These are phyloP conservation scores for Sclerotiophoma versabilis DNA, from an alignment of 2,329 filamentous ascomycete genomes.

Conservation along the genomic window DNA sequence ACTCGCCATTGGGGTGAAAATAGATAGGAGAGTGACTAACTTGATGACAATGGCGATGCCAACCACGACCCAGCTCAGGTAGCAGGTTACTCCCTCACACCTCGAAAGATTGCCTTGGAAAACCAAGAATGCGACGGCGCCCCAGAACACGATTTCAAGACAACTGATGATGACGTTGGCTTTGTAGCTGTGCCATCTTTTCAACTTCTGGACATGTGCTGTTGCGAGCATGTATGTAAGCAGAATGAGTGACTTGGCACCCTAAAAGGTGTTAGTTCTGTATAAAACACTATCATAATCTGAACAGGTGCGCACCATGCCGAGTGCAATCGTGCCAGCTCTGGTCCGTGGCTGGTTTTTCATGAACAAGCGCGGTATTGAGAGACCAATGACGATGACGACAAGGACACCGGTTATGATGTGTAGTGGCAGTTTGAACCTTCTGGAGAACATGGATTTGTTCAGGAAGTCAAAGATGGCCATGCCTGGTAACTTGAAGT, in stretches of 20 bases:
- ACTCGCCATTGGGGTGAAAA: no score
- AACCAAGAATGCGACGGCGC: conserved; percentile 43
- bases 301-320: conserved; percentile 23
- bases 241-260: conserved; percentile 53
- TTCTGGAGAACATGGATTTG: conserved; percentile 36
- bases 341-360: conserved; percentile 31
- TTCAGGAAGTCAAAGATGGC: conserved; percentile 21
- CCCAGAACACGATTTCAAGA: conserved; percentile 55
- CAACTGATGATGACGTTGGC: conserved; percentile 52
- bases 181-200: conserved; percentile 51
- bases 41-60: conserved; percentile 21
- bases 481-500: conserved; percentile 3
- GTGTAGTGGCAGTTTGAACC: conserved; percentile 26
- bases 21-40: conserved; percentile 2
- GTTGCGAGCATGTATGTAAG: conserved; percentile 53
- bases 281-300: background rate
- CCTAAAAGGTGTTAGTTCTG: conserved; percentile 11
- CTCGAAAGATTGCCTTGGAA: conserved; percentile 26
- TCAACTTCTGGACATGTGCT: conserved; percentile 43
- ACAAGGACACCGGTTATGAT: conserved; percentile 23
- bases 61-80: conserved; percentile 31
- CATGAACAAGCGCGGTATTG: conserved; percentile 28
- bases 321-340: conserved; percentile 30
- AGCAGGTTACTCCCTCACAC: conserved; percentile 26
- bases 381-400: conserved; percentile 20